A percentile compares a stretch with the other conserved stretches of the same genome.
Evolutionary conservation across 208 protist species (phyloP).

Genomic region (Acanthamoeba sp.): DNA sequence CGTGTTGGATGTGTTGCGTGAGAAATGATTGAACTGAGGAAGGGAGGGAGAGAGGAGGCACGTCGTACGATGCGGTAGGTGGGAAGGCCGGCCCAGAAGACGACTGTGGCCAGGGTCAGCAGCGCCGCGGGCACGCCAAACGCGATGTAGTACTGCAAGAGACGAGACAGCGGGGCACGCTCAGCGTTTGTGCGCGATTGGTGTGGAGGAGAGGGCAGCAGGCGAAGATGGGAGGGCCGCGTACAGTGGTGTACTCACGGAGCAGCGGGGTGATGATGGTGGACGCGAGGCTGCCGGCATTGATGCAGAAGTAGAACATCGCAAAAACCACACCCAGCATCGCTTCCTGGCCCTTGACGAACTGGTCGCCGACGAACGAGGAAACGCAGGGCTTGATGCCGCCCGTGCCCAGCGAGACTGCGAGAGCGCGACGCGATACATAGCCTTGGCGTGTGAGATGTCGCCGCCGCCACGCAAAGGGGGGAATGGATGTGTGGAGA

Average conservation of each 20-base stretch:
- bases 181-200: neutral
- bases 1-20: too few relatives aligned
- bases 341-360: slow-evolving; percentile 77
- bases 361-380: slow-evolving; percentile 89
- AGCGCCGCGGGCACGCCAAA: slow-evolving; percentile 84
- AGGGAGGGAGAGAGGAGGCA: neutral
- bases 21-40: too few relatives aligned
- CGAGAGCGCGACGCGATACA: too few relatives aligned
- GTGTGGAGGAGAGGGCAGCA: neutral
- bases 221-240: too few relatives aligned
- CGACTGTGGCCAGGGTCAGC: slow-evolving; percentile 73
- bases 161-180: too few relatives aligned
- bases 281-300: slow-evolving; percentile 84
- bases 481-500: neutral
- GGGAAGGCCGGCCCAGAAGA: slow-evolving; percentile 82
- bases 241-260: slow-evolving; percentile 71
- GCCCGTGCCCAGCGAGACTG: slow-evolving; percentile 87
- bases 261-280: slow-evolving; percentile 88
- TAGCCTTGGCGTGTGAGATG: too few relatives aligned
- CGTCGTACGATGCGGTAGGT: slow-evolving; percentile 80
- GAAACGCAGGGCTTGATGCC: slow-evolving; percentile 88
- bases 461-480: too few relatives aligned
- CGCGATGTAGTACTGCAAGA: slow-evolving; percentile 78
- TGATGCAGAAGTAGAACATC: slow-evolving; percentile 89
- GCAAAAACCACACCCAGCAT: slow-evolving; percentile 83